Base-by-base conservation (phyloP, 805 yeast genomes). In the Teunomyces funiuensis region DNA sequence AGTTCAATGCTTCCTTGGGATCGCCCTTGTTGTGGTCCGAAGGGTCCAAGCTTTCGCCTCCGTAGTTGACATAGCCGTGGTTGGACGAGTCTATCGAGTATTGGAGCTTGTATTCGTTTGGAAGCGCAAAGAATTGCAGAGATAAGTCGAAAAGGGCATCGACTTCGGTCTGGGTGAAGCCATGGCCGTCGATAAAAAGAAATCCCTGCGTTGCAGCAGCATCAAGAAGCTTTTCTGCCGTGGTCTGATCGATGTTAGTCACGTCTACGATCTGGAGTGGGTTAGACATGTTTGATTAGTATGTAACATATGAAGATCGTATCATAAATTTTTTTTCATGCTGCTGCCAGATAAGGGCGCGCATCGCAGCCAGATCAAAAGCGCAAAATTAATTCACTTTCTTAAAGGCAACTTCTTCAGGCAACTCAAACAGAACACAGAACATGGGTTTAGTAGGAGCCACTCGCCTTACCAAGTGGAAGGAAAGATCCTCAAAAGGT, bases 401-500 rank as follows among this genome's bases (percentile, higher is more conserved):
- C 47, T 51, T 60, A 40, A 82, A 82, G 6, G 85, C 88, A 40
- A 83, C 80, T 43, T 74, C 79, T 50, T 71, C 73, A 0, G 95
- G 95, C 23, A 93, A 71, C 53, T 63, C 61, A 63, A 90, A 90
- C 5, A 89, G 72, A 3, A 88, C 85, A 64, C 97, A 88, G 59
- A 79, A 90, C 99, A 93, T 93, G 25, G 91, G 91, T 58, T 93
- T 93, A 5, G 97, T 88, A 3, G 99, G 99, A 1, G 99, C 91
- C 6, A 93, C 99, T 59, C 82, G 83, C 58, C 99, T 80, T 7
- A 93, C 99, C 49, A 84, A 67, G 55, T 91, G 98, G 63, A 91
- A 85, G 0, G 64, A 55, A 28, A 85, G 63, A 0, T 66, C 58
- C 3, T 71, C 71, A 10, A 79, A 66, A 0, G 79, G 74, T 6